phyloP scores from a whole-genome alignment of 805 yeast species.

The Spathaspora sp. region DNA sequence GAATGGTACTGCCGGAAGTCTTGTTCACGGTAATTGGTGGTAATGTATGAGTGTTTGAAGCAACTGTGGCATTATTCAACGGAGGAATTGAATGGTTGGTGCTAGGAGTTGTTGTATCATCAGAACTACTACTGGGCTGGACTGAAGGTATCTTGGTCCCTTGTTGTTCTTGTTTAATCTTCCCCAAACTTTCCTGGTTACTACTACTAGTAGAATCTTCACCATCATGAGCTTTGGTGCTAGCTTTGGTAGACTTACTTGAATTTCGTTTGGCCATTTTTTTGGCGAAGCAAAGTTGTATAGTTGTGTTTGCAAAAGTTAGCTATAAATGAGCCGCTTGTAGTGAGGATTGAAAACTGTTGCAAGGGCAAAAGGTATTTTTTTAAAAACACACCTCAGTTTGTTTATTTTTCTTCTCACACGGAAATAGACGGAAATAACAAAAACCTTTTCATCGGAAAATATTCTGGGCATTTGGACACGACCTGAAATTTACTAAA shows the following conservation, averaged over 20 bases:
- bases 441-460: not conserved
- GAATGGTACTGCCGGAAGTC: not conserved
- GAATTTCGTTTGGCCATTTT: not conserved
- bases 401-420: too few relatives aligned
- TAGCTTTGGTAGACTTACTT: not conserved
- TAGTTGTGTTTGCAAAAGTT: not conserved
- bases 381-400: too few relatives aligned
- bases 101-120: not conserved
- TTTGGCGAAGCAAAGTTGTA: not conserved
- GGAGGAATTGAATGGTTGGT: not conserved
- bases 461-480: not conserved
- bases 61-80: not conserved
- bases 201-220: not conserved
- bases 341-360: not conserved
- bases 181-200: not conserved
- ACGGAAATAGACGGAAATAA: too few relatives aligned
- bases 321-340: not conserved
- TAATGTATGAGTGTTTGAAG: not conserved
- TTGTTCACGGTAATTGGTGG: not conserved
- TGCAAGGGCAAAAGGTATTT: not conserved
- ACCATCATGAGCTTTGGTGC: not conserved
- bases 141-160: not conserved
- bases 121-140: not conserved
- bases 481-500: not conserved
- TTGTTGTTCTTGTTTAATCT: not conserved